Conservation (phyloP, 148 eudicot genomes). For the Arctostaphylos glauca region DNA sequence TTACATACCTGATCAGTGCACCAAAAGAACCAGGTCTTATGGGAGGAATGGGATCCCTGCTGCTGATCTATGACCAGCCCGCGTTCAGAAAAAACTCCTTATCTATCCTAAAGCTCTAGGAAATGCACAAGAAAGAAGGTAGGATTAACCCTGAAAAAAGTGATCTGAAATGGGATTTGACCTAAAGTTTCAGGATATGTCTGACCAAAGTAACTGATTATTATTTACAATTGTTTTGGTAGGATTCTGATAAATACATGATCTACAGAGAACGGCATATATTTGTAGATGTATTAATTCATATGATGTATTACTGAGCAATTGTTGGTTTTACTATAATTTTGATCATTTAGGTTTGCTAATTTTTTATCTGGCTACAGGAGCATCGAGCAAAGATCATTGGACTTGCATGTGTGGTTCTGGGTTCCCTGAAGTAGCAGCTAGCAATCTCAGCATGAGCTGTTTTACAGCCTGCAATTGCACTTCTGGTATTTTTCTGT, state of each 20-base stretch:
- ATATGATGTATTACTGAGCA: not conserved
- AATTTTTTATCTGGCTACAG: constrained; percentile 20
- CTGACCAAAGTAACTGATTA: not conserved
- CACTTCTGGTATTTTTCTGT: constrained; percentile 58
- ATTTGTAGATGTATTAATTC: not conserved
- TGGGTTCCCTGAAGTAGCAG: constrained; percentile 51
- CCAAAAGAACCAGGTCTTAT: not conserved
- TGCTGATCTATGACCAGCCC: no score
- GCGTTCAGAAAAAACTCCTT: no score
- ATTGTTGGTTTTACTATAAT: constrained; percentile 2
- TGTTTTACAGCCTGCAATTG: constrained; percentile 85
- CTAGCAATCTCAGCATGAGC: constrained; percentile 31
- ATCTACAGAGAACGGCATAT: not conserved
- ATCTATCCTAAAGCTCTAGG: no score
- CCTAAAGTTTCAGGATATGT: no score
- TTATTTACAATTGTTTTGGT: not conserved
- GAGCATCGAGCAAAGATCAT: constrained; percentile 34
- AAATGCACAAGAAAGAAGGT: no score
- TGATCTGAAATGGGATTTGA: no score
- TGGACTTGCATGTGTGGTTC: constrained; percentile 67
- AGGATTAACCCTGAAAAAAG: no score
- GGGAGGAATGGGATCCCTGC: not conserved
- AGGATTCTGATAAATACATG: not conserved
- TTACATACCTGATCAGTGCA: not conserved
- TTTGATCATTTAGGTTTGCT: not conserved